Evolutionary conservation across 768 basidiomycete species (phyloP), one percentile per base, ranked within the genome.

Genomic region (Hygrocybe punicea): DNA sequence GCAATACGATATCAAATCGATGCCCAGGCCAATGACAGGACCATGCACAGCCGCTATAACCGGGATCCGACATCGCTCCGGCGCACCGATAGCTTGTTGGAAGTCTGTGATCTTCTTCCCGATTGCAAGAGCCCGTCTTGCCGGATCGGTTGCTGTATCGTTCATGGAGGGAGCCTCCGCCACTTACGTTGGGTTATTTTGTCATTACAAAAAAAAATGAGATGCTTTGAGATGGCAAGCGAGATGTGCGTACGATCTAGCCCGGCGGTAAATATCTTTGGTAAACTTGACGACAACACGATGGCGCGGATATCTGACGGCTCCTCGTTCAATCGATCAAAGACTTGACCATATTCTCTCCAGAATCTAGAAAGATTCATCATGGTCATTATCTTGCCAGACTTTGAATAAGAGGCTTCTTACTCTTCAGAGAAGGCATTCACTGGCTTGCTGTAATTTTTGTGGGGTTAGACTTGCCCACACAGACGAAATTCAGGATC

Each of bases 1-100:
- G 67, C 91, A 92, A 0, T 87, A 72, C 3, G 74, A 73, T 5
- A 87, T 78, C 42, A 94, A 76, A 69, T 97, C 93, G 9, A 95
- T 76, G 0, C 87, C 89, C 0, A 95, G 78, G 0, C 93, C 93
- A 39, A 90, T 67, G 8, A 84, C 83, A 10, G 82, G 69, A 0
- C 93, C 93, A 62, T 93, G 87, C 0, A 89, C 73, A 0, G 93
- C 93, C 0, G 76, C 89, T 42, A 97, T 89, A 55, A 96, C 89
- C 0, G 94, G 93, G 66, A 89, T 85, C 0, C 79, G 78, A 55
- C 85, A 86, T 10, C 81, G 74, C 59, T 87, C 84, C 0, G 91
- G 83, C 0, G 86, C 76, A 0, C 82, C 75, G 42, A 96, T 88
- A 25, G 84, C 82, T 17, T 72, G 66, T 73, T 97, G 93, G 70